Base-by-base conservation (phyloP, 1,284 basidiomycete species). In the Leucocoprinus gongylophorus region DNA sequence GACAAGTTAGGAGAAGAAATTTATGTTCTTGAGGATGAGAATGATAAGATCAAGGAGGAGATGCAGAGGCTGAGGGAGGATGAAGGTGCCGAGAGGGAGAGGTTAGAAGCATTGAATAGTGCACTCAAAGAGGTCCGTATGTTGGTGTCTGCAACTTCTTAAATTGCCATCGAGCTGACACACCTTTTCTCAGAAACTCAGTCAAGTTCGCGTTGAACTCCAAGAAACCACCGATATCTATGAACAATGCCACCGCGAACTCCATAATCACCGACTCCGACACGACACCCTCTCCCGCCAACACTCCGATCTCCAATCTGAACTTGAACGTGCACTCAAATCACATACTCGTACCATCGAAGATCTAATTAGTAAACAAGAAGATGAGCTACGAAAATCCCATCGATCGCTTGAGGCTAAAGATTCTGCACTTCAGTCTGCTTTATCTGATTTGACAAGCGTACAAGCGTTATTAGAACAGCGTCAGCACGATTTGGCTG, bases 211-310 rank as follows among this genome's bases (percentile, higher is more conserved):
- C 59, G 70, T 70, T 3, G 75, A 89, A 51, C 72, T 88, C 4
- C 75, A 83, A 58, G 78, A 85, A 55, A 71, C 77, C 54, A 76
- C 76, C 10, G 77, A 80, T 2, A 67, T 76, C 38, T 84, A 84
- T 63, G 84, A 88, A 53, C 60, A 75, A 3, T 78, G 76, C 46
- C 77, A 69, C 35, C 65, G 78, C 35, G 83, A 88, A 45, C 76
- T 83, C 26, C 72, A 78, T 13, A 75, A 76, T 0, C 81, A 85
- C 57, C 79, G 78, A 29, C 70, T 75, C 9, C 78, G 81, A 33
- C 81, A 89, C 59, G 88, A 91, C 62, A 83, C 90, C 62, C 78
- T 93, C 30, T 83, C 86, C 0, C 71, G 71, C 5, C 85, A 90
- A 61, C 76, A 87, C 52, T 87, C 90, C 58, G 85, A 86, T 51